phyloP scores from a whole-genome alignment of 169 alveolate genomes.

The Plasmodium knowlesi region DNA sequence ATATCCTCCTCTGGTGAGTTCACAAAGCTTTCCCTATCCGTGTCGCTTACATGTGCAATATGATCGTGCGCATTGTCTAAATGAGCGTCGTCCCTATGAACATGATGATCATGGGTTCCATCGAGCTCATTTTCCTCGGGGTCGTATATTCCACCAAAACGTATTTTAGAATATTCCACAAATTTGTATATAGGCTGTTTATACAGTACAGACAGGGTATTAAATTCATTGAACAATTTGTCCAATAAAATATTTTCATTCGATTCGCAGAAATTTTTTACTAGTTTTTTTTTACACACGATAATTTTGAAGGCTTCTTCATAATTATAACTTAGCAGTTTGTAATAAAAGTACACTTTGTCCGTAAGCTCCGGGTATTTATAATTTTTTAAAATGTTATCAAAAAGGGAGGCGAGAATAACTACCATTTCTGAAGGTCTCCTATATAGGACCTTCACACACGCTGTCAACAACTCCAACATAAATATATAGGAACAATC shows the following conservation, averaged over 20 bases:
- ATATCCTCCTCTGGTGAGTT: neutral
- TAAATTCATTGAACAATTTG: slow-evolving; percentile 63
- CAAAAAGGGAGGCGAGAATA: slow-evolving; percentile 87
- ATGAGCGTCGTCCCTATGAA: neutral
- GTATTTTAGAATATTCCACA: slow-evolving; percentile 55
- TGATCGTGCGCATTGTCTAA: neutral
- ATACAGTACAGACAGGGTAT: slow-evolving; percentile 68
- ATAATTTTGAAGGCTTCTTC: slow-evolving; percentile 75
- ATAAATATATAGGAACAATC: slow-evolving; percentile 82
- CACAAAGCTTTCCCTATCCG: neutral
- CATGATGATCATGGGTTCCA: neutral
- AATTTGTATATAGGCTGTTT: slow-evolving; percentile 58
- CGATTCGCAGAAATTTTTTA: slow-evolving; percentile 72
- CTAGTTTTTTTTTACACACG: slow-evolving; percentile 70
- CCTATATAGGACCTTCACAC: slow-evolving; percentile 90
- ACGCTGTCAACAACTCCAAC: slow-evolving; percentile 89
- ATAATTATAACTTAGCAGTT: slow-evolving; percentile 67
- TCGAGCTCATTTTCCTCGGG: slow-evolving; percentile 37
- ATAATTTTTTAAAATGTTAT: slow-evolving; percentile 79
- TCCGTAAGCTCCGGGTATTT: slow-evolving; percentile 70
- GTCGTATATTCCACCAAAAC: slow-evolving; percentile 57
- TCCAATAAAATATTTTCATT: slow-evolving; percentile 69
- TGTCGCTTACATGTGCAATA: neutral
- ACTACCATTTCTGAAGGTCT: slow-evolving; percentile 96
- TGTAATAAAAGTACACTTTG: slow-evolving; percentile 70